A percentile compares a stretch with the other conserved stretches of the same genome.
phyloP scores from a whole-genome alignment of 345 rosid genomes.

The Turnera subulata region DNA sequence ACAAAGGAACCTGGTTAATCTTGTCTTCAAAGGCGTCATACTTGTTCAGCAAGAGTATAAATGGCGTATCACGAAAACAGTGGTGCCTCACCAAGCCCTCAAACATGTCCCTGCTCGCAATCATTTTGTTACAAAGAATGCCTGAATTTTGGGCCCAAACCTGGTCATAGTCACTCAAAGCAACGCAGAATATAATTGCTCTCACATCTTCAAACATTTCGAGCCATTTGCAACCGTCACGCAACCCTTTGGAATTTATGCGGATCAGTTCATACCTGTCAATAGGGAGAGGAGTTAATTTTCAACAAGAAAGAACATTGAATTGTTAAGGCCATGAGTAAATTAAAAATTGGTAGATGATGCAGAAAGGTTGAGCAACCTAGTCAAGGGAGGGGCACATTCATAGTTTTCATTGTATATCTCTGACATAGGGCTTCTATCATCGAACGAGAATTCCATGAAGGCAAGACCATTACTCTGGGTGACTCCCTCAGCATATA shows the following conservation, averaged over 20 bases:
- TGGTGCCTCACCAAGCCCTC: constrained; percentile 47
- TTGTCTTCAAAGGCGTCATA: constrained; percentile 51
- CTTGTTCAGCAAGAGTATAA: constrained; percentile 52
- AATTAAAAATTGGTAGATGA: neutral
- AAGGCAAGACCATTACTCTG: constrained; percentile 52
- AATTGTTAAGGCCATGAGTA: neutral
- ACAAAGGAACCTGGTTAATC: constrained; percentile 35
- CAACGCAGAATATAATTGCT: constrained; percentile 50
- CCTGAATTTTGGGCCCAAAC: constrained; percentile 24
- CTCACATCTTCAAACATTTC: constrained; percentile 66
- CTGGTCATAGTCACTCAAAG: constrained; percentile 61
- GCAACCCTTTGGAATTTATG: constrained; percentile 48
- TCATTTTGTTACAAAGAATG: constrained; percentile 41
- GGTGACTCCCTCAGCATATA: constrained; percentile 59
- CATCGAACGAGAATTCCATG: constrained; percentile 53
- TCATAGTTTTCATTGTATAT: constrained; percentile 39
- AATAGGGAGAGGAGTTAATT: constrained; percentile 1
- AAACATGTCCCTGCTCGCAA: constrained; percentile 45
- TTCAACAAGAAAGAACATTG: neutral
- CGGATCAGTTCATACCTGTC: constrained; percentile 56
- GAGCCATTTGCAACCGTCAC: constrained; percentile 58
- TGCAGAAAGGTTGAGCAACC: constrained; percentile 15
- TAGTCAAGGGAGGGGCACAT: constrained; percentile 32
- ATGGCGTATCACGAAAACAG: constrained; percentile 45
- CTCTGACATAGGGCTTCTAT: constrained; percentile 50